Percentiles rank a stretch among this genome's conserved stretches.
These are phyloP conservation scores for Flagelloscypha sp. DNA, from an alignment of 768 basidiomycete genomes.

Conservation along the genomic window DNA sequence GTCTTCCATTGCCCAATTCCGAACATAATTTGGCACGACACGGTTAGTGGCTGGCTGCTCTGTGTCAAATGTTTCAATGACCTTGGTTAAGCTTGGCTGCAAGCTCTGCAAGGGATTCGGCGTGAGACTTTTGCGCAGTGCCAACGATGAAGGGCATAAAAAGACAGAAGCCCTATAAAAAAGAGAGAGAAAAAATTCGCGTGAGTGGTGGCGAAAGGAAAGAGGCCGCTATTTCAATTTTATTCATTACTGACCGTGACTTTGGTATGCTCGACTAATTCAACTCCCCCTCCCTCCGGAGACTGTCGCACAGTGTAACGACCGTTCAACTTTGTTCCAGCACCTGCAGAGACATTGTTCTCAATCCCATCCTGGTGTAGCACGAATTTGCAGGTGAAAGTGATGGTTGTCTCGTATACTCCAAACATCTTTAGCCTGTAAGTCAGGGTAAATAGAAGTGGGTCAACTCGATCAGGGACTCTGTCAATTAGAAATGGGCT, in stretches of 20 bases:
- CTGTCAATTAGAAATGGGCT: conserved; percentile 23
- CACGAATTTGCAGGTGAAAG: conserved; percentile 17
- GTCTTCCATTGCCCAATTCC: too few relatives aligned
- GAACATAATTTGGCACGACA: too few relatives aligned
- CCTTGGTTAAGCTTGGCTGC: conserved; percentile 15
- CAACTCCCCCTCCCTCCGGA: conserved; percentile 11
- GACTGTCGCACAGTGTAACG: conserved; percentile 13
- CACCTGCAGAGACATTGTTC: conserved; percentile 15
- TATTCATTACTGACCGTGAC: conserved; percentile 19
- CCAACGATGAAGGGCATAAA: conserved; percentile 26
- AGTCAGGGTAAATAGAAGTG: conserved; percentile 20
- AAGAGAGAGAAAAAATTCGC: background rate
- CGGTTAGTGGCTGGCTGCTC: too few relatives aligned
- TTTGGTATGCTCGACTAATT: conserved; percentile 19
- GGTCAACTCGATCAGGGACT: conserved; percentile 17
- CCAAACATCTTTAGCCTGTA: conserved; percentile 22
- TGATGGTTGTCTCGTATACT: conserved; percentile 16
- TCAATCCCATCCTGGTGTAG: conserved; percentile 18
- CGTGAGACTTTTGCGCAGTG: conserved; percentile 23
- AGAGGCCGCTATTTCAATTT: background rate
- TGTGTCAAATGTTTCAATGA: too few relatives aligned
- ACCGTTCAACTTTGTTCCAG: conserved; percentile 18
- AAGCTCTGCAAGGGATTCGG: conserved; percentile 18
- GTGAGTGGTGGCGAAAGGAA: conserved; percentile 1
- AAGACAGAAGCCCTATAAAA: conserved; percentile 22